These are phyloP conservation scores for Volutella citrinella DNA, from an alignment of 2,329 filamentous ascomycete species.

Conservation along the genomic window DNA sequence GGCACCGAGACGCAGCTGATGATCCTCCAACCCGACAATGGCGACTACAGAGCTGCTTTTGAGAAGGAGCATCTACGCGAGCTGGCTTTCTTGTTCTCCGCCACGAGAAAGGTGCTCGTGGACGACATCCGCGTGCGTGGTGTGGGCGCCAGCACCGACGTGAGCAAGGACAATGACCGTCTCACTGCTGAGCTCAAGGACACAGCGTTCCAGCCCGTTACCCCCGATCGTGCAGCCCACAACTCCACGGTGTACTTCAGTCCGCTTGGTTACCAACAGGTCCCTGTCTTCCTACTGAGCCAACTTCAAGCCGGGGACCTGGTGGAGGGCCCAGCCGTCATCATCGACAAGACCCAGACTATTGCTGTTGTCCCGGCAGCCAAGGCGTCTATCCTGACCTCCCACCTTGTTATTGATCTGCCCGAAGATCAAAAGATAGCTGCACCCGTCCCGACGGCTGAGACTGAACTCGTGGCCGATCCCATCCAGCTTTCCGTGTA, in stretches of 20 bases:
- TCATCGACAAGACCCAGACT: conserved; percentile 69
- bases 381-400: conserved; percentile 25
- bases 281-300: conserved; percentile 11
- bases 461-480: no score
- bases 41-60: conserved; percentile 22
- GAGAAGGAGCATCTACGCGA: background rate
- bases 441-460: no score
- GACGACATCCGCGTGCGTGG: conserved; percentile 3
- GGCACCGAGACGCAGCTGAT: conserved; percentile 39
- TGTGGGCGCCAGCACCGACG: conserved; percentile 3
- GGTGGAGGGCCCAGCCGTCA: conserved; percentile 58
- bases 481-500: conserved; percentile 73
- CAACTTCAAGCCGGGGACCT: conserved; percentile 4
- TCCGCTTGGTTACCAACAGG: no score
- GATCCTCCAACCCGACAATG: conserved; percentile 35
- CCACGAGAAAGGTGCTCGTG: conserved; percentile 20
- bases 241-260: no score
- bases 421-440: no score
- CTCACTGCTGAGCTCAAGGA: conserved; percentile 26
- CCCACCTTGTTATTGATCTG: no score
- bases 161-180: conserved; percentile 31
- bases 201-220: conserved; percentile 24
- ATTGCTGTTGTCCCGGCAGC: conserved; percentile 58
- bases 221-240: no score
- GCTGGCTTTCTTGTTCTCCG: background rate